Base-by-base conservation (phyloP, 495 filamentous ascomycete species). In the Bathelium albidoporum region DNA sequence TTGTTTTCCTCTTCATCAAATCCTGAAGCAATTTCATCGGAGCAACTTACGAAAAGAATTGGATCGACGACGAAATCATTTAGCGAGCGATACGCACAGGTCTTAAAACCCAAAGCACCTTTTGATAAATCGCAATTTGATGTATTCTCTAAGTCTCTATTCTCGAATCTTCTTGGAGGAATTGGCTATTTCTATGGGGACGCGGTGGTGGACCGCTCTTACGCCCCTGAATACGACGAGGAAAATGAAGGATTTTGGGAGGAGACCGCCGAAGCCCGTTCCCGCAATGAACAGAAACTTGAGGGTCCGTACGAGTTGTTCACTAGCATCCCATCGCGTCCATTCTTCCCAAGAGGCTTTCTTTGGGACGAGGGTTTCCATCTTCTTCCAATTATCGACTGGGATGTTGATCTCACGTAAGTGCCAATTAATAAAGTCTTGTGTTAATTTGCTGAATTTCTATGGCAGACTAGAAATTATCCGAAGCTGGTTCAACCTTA, bases 281-380 rank as follows among this genome's bases (percentile, higher is more conserved):
- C 76, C 29, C 83, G 84, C 43, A 83, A 80, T 26, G 74, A 83
- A 67, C 84, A 87, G 62, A 74, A 81, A 64, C 73, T 88, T 12
- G 94, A 96, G 70, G 92, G 89, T 0, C 90, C 93, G 3, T 88
- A 86, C 62, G 89, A 95, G 72, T 84, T 98, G 0, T 97, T 92
- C 71, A 95, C 92, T 31, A 91, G 88, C 72, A 89, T 97, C 62
- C 94, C 94, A 5, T 97, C 92, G 28, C 79, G 94, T 18, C 89
- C 94, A 1, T 98, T 97, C 81, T 98, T 98, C 73, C 95, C 94
- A 0, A 79, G 94, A 70, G 94, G 94, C 0, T 98, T 98, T 74
- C 79, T 96, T 9, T 98, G 94, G 94, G 94, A 98, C 72, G 94
- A 98, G 71, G 94, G 94, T 1, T 98, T 97, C 75, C 94, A 98